Base-by-base conservation (phyloP, 2,329 filamentous ascomycete species). In the Oidium heveae region DNA sequence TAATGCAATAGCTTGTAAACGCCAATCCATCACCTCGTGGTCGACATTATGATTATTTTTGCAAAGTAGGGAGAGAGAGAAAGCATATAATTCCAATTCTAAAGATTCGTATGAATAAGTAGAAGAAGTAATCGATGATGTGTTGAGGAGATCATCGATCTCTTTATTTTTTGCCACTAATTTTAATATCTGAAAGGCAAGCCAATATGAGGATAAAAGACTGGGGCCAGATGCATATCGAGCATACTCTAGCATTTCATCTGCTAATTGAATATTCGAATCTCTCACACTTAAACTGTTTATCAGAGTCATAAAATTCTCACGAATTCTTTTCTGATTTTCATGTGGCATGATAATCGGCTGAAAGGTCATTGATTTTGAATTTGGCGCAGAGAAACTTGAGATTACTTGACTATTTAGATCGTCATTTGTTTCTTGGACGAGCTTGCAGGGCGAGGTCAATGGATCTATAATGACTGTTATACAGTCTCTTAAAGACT, bases 201-300 rank as follows among this genome's bases (percentile, higher is more conserved):
- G 70, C 88, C 88, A 95, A 61, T 86, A 84, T 2, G 81, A 77
- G 13, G 86, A 78, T 28, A 89, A 66, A 58, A 80, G 76, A 37
- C 71, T 70, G 18, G 76, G 70, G 0, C 77, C 75, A 3, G 72
- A 69, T 2, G 75, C 74, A 33, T 76, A 71, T 54, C 76, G 74
- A 4, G 82, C 67, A 55, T 75, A 74, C 49, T 78, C 74, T 28
- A 88, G 68, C 66, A 94, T 75, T 22, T 78, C 76, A 18, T 71
- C 71, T 4, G 79, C 77, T 51, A 93, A 71, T 13, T 67, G 72
- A 8, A 80, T 68, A 56, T 79, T 75, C 51, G 75, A 71, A 4
- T 80, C 69, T 32, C 82, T 70, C 1, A 73, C 68, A 0, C 77
- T 77, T 24, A 80, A 64, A 39, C 70, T 70, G 4, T 66, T 65